Evolutionary conservation across 1,284 basidiomycete species (phyloP).

Genomic region (Trametes polyzona): DNA sequence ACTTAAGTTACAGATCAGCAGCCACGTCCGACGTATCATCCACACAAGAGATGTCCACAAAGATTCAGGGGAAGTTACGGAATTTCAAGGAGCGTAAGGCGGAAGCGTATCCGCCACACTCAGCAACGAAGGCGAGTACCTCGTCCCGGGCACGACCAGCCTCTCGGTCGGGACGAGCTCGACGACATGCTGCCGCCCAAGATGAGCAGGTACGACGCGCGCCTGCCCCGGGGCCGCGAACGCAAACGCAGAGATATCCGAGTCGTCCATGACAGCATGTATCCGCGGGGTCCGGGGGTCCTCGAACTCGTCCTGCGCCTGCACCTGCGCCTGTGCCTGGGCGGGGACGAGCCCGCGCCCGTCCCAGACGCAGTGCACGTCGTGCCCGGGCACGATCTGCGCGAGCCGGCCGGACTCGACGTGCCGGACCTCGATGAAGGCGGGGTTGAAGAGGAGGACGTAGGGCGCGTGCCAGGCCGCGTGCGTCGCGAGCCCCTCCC

Average conservation of each 20-base stretch:
- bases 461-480: slow-evolving; percentile 90
- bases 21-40: too few species aligned
- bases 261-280: slow-evolving; percentile 72
- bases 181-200: slow-evolving; percentile 70
- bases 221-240: neutral
- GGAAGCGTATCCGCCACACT: slow-evolving; percentile 24
- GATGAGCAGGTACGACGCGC: slow-evolving; percentile 37
- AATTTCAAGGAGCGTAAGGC: slow-evolving; percentile 15
- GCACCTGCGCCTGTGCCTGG: slow-evolving; percentile 29
- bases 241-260: slow-evolving; percentile 45
- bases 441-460: slow-evolving; percentile 85
- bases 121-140: slow-evolving; percentile 58
- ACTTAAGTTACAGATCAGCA: neutral
- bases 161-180: slow-evolving; percentile 82
- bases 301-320: slow-evolving; percentile 42
- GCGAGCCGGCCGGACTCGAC: slow-evolving; percentile 83
- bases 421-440: slow-evolving; percentile 93
- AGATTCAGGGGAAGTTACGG: neutral
- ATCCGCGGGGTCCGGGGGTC: slow-evolving; percentile 71
- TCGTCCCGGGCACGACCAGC: slow-evolving; percentile 60
- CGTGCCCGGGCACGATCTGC: slow-evolving; percentile 84
- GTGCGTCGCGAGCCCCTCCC: slow-evolving; percentile 89
- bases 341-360: slow-evolving; percentile 59
- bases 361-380: slow-evolving; percentile 91
- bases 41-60: neutral